Base-by-base conservation (phyloP, 345 rosid genomes). In the Turritis glabra region DNA sequence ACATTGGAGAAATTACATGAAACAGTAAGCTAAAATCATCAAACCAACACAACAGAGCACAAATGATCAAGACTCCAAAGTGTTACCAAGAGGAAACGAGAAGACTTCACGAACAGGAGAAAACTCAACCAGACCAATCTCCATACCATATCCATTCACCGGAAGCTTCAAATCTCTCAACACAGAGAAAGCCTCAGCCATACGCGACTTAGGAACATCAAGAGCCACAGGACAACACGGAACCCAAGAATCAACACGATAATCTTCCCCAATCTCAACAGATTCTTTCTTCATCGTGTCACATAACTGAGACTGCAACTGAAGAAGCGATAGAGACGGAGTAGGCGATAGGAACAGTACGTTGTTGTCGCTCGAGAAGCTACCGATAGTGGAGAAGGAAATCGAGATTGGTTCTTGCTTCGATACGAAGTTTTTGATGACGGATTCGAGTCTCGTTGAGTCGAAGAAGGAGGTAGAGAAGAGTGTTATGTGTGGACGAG, bases 401-500 rank as follows among this genome's bases (percentile, higher is more conserved):
- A 93, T 58, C 7, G 91, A 73, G 52, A 93, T 43, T 41, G 97
- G 91, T 37, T 90, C 97, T 46, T 87, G 97, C 80, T 82, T 90
- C 5, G 94, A 85, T 10, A 92, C 91, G 62, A 88, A 82, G 30
- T 30, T 32, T 51, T 79, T 89, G 76, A 90, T 22, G 17, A 85
- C 59, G 22, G 93, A 80, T 71, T 96, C 97, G 67, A 96, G 87
- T 76, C 82, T 88, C n/a, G 85, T 14, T 5, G 93, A 86, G 26
- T 90, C 98, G 43, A 85, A 27, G 67, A 62, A 52, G 4, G 89
- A 69, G 69, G 80, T 74, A 0, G 98, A 87, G 77, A 90, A 85
- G 12, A 96, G 90, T 44, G 98, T 92, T 80, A 96, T 85, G 80
- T 89, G 96, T 2, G 99, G 99, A 11, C 99, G 92, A 19, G 99